phyloP scores from a whole-genome alignment of 306 rosid genomes.

The Myrica gale region DNA sequence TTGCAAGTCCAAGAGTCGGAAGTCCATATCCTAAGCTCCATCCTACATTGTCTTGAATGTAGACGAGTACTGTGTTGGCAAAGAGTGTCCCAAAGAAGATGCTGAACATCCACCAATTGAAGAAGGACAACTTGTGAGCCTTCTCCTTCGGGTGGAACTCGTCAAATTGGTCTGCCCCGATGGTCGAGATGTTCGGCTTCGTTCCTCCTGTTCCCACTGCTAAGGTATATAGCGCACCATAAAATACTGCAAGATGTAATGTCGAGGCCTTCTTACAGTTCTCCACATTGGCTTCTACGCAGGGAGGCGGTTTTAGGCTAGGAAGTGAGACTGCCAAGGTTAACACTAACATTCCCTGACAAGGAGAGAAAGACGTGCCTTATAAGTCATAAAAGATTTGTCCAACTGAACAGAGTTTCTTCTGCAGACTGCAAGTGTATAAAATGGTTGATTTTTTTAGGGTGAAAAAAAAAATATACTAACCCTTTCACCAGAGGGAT shows the following conservation, averaged over 20 bases:
- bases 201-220: constrained; percentile 94
- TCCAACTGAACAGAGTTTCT: too few species aligned
- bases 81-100: constrained; percentile 79
- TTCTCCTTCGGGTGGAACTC: constrained; percentile 78
- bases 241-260: constrained; percentile 69
- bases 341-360: constrained; percentile 76
- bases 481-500: too few species aligned
- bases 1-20: constrained; percentile 72
- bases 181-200: constrained; percentile 89
- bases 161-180: constrained; percentile 95
- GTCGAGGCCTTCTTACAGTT: constrained; percentile 71
- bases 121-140: constrained; percentile 69
- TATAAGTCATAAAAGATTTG: not conserved
- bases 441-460: too few species aligned
- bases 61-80: constrained; percentile 77
- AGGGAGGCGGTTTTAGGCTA: constrained; percentile 57
- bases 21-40: constrained; percentile 89
- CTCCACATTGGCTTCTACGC: constrained; percentile 37
- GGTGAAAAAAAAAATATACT: too few species aligned
- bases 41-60: constrained; percentile 83
- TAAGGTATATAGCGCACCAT: constrained; percentile 73
- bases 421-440: too few species aligned
- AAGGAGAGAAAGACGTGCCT: not conserved
- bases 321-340: constrained; percentile 67
- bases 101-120: constrained; percentile 99